These are phyloP conservation scores for Symbiodinium natans DNA, from an alignment of 73 alveolate species.

Conservation along the genomic window DNA sequence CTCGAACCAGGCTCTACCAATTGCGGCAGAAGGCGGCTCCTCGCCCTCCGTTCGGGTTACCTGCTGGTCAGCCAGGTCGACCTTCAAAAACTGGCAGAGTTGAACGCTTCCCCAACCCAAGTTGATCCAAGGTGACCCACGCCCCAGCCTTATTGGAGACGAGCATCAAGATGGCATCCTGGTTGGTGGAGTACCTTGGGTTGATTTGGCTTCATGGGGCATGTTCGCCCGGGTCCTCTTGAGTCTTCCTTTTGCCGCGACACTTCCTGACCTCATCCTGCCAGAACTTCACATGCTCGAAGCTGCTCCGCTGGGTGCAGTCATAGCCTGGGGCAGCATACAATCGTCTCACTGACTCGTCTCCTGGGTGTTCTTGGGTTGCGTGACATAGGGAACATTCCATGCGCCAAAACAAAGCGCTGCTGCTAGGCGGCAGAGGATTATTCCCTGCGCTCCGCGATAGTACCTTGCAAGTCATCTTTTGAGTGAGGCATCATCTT, in stretches of 20 bases:
- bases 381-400: neutral
- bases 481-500: too few relatives aligned
- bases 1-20: too few relatives aligned
- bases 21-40: neutral
- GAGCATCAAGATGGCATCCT: constrained; percentile 91
- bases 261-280: constrained; percentile 94
- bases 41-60: constrained; percentile 94
- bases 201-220: too few relatives aligned
- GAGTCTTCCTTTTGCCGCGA: too few relatives aligned
- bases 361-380: neutral
- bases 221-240: too few relatives aligned
- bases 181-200: constrained; percentile 81
- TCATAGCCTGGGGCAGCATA: constrained; percentile 24
- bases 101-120: too few relatives aligned
- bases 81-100: constrained; percentile 22
- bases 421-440: constrained; percentile 37
- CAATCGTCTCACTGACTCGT: neutral
- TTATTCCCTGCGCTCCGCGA: constrained; percentile 93
- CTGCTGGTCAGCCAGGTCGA: constrained; percentile 88
- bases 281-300: constrained; percentile 93
- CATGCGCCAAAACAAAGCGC: neutral
- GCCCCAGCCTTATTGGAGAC: constrained; percentile 77
- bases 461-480: constrained; percentile 36
- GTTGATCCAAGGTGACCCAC: too few relatives aligned
- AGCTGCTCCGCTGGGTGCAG: constrained; percentile 76